These are phyloP conservation scores for Annulohypoxylon stygium DNA, from an alignment of 495 filamentous ascomycete species.

Conservation along the genomic window DNA sequence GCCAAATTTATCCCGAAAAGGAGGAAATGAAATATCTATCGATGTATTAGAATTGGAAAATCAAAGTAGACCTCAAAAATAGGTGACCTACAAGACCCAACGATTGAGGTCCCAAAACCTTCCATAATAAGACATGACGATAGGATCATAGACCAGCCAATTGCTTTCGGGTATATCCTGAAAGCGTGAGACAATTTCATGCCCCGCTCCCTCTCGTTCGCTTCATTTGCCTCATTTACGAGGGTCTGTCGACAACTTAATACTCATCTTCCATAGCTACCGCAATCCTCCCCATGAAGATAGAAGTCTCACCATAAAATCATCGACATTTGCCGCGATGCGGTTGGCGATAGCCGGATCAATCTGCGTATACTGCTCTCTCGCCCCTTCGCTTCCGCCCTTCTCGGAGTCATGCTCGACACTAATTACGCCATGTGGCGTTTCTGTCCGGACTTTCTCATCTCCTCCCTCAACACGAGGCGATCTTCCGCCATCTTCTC, in stretches of 20 bases:
- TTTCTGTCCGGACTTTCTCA: constrained; percentile 32
- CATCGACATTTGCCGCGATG: constrained; percentile 51
- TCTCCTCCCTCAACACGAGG: constrained; percentile 16
- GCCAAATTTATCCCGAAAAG: constrained; percentile 49
- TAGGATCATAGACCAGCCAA: constrained; percentile 64
- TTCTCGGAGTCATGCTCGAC: constrained; percentile 42
- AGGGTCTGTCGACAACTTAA: constrained; percentile 43
- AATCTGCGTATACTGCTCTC: constrained; percentile 41
- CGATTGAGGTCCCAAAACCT: constrained; percentile 61
- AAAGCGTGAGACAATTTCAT: constrained; percentile 57
- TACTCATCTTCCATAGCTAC: not conserved
- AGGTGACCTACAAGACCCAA: constrained; percentile 49
- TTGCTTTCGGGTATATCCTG: constrained; percentile 58
- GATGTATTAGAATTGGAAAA: constrained; percentile 4
- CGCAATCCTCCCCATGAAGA: not conserved
- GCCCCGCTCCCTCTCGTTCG: constrained; percentile 51
- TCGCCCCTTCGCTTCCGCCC: constrained; percentile 15
- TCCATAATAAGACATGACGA: constrained; percentile 67
- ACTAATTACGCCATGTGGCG: constrained; percentile 21
- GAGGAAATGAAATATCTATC: constrained; percentile 47
- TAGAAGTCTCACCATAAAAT: constrained; percentile 50
- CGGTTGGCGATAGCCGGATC: constrained; percentile 48
- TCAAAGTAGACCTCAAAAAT: not conserved
- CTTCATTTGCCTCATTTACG: constrained; percentile 52
- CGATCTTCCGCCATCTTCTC: constrained; percentile 3